Base-by-base conservation (phyloP, 306 rosid genomes). In the Cicer judaicum region DNA sequence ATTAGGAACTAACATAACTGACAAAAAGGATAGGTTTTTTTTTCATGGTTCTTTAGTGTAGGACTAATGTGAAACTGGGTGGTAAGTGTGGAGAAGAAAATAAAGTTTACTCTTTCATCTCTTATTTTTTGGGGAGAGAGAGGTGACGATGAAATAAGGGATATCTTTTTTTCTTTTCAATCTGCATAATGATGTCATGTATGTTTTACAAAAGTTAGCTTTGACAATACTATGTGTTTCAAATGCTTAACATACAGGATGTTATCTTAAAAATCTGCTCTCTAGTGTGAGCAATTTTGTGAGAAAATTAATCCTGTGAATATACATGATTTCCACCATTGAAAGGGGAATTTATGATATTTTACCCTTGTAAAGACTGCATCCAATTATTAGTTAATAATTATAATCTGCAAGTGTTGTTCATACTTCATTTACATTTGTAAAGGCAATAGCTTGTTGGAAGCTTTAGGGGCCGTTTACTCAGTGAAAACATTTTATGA, bases 151-250 rank as follows among this genome's bases (percentile, higher is more conserved):
- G 69, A 18, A 7, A 63, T 13, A 6, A 6, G 13, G 15, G 50
- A 21, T 21, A 1, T 21, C 24, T 0, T 2, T 67, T 41, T 70
- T 53, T 10, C 5, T 7, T 36, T 5, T 49, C 9, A 3, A 10
- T 64, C 64, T 50, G 15, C 11, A 12, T 75, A 24, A 1, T 21
- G 66, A 7, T 70, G 6, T 29, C 43, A 13, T 55, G 12, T 49
- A 14, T 44, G 52, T 12, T 62, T 43, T 7, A 59, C 9, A 53
- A 55, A 47, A 39, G 38, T 21, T 67, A 21, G 69, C 56, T 69
- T 44, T 19, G 55, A 49, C 7, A 42, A 36, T 62, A 39, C 13
- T 53, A 8, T 60, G 13, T 29, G 66, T 61, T 36, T 6, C 7
- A 34, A 6, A 4, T 65, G 57, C 39, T 24, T 19, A 21, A 21